Percentiles rank a stretch among this genome's conserved stretches.
phyloP scores from a whole-genome alignment of 164 flowering plant species.

The Aristolochia contorta region DNA sequence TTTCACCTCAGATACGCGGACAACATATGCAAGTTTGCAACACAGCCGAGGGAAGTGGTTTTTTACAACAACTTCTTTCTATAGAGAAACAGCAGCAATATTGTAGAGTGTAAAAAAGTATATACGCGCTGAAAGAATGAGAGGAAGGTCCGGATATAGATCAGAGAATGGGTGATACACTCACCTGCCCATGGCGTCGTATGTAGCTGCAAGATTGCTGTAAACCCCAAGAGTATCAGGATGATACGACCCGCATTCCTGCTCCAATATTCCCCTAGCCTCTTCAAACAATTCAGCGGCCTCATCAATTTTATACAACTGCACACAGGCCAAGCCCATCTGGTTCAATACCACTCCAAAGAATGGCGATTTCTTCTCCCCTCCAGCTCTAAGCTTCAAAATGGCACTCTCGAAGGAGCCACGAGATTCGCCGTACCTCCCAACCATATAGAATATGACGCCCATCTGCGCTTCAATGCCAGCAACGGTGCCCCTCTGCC shows the following conservation, averaged over 20 bases:
- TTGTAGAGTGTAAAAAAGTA: too few relatives aligned
- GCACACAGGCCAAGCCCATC: conserved; percentile 93
- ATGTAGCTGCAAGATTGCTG: conserved; percentile 93
- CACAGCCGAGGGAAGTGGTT: neutral
- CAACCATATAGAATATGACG: conserved; percentile 79
- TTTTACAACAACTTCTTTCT: too few relatives aligned
- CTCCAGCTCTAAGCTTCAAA: conserved; percentile 72
- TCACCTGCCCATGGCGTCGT: conserved; percentile 99
- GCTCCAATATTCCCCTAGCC: conserved; percentile 74
- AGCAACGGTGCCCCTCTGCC: conserved; percentile 81
- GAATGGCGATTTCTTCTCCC: conserved; percentile 92
- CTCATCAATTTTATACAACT: conserved; percentile 85
- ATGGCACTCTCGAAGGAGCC: conserved; percentile 73
- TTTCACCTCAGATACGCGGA: too few relatives aligned
- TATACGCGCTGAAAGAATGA: too few relatives aligned
- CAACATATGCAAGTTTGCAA: too few relatives aligned
- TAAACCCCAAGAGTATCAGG: conserved; percentile 92
- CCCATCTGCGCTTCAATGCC: conserved; percentile 98
- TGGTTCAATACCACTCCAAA: conserved; percentile 92
- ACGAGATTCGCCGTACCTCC: conserved; percentile 71
- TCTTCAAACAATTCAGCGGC: conserved; percentile 91
- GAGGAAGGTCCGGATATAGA: too few relatives aligned
- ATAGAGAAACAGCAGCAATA: neutral
- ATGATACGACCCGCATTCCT: conserved; percentile 83
- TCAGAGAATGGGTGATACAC: neutral